Evolutionary conservation across 108 stramenopile genomes (phyloP), one percentile per base, ranked within the genome.

Genomic region (Cylindrotheca fusiformis): DNA sequence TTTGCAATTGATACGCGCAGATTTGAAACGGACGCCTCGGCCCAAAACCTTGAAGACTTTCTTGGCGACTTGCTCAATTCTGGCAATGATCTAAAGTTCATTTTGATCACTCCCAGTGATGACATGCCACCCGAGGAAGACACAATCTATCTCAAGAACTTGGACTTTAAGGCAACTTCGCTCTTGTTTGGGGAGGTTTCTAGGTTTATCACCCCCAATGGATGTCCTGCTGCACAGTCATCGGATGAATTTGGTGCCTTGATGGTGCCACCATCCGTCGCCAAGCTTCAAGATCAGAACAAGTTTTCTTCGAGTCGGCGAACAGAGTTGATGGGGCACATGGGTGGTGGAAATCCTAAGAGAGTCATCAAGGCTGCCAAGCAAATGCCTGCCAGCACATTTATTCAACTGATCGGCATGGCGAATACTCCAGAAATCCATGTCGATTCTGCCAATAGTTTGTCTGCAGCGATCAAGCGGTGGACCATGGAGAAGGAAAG

Each of bases 171-270:
- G 29, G 60, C 74, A 2, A 68, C 74, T 0, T 24, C 67, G 1
- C 44, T 75, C 20, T 32, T 75, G 20, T 75, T 68, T 52, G 74
- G 67, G 0, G 61, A 55, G 30, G 36, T 75, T 14, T 75, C 74
- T 1, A 31, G 74, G 17, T 75, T 74, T 24, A 74, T 74, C 24
- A 74, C 72, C 8, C 58, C 65, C 36, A 74, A 66, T 41, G 72
- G 72, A n/a, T 74, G 72, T 32, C 72, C 72, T 24, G 72, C 72
- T 4, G 72, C 72, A 1, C 72, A 74, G 51, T 67, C 72, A 5
- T 63, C 72, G 12, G 65, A 74, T 41, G 72, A 74, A 63, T 67
- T 66, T 31, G 72, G 58, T 20, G 72, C 58, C 8, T 49, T 74
- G 12, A 67, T 74, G 56, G 65, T 74, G 2, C 72, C 72, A 28